These are phyloP conservation scores for Trichoderma aggressivum DNA, from an alignment of 2,329 filamentous ascomycete species.

Conservation along the genomic window DNA sequence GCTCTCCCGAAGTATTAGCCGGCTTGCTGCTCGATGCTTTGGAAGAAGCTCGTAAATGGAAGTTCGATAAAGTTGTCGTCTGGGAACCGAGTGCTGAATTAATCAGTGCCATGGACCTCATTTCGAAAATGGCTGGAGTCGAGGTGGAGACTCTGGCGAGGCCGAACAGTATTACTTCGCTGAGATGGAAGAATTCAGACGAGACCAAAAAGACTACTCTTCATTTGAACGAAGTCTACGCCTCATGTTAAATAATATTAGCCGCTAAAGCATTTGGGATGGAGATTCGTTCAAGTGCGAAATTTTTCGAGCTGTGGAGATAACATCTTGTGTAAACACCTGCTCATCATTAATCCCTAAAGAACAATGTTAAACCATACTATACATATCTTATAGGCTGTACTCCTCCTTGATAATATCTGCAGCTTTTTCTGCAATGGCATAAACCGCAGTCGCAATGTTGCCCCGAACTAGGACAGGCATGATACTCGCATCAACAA, in stretches of 20 bases:
- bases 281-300: not conserved
- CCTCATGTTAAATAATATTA: not conserved
- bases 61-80: not conserved
- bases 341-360: not conserved
- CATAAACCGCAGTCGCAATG: constrained; percentile 51
- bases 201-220: not conserved
- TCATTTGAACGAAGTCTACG: not conserved
- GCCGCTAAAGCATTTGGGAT: not conserved
- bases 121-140: not conserved
- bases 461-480: constrained; percentile 44
- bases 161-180: not conserved
- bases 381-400: not conserved
- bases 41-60: constrained; percentile 4
- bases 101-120: not conserved
- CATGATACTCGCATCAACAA: constrained; percentile 50
- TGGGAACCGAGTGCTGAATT: not conserved
- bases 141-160: not conserved
- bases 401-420: constrained; percentile 22
- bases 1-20: not conserved
- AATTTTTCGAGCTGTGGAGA: not conserved
- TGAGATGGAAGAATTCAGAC: not conserved
- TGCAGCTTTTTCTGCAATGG: constrained; percentile 48
- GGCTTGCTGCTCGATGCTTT: not conserved
- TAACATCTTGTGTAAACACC: not conserved
- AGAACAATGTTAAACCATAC: not conserved